Evolutionary conservation across 2,329 filamentous ascomycete genomes (phyloP).

Genomic region (Teratosphaeria destructans): DNA sequence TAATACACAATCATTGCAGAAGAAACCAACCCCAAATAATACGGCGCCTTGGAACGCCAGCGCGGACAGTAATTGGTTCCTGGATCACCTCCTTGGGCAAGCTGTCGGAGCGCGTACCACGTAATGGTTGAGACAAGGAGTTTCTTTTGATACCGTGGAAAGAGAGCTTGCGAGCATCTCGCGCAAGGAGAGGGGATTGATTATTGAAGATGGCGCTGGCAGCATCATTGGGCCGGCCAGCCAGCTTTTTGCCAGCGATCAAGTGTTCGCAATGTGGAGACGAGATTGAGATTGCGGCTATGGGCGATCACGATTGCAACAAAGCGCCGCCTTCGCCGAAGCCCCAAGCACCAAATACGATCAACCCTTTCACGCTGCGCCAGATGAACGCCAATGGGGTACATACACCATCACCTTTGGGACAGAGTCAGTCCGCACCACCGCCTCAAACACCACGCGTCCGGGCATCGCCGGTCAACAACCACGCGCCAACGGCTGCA

Average conservation of each 20-base stretch:
- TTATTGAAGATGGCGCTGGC: constrained; percentile 18
- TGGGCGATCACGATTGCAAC: constrained; percentile 71
- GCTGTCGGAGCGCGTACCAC: neutral
- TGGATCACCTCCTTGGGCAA: neutral
- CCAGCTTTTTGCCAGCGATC: constrained; percentile 67
- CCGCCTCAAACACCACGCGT: constrained; percentile 5
- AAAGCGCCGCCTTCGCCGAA: constrained; percentile 8
- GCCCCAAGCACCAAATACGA: constrained; percentile 10
- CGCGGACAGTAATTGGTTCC: neutral
- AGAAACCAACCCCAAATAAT: neutral
- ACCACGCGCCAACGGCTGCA: constrained; percentile 22
- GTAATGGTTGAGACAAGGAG: neutral
- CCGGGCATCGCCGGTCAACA: constrained; percentile 6
- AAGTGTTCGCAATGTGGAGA: constrained; percentile 74
- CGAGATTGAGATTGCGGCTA: constrained; percentile 71
- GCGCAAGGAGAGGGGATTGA: neutral
- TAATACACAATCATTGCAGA: neutral
- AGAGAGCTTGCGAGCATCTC: neutral
- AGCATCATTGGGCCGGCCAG: constrained; percentile 40
- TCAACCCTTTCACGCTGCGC: constrained; percentile 19
- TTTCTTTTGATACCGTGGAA: constrained; percentile 3
- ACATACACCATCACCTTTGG: constrained; percentile 9
- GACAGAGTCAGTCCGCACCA: constrained; percentile 3
- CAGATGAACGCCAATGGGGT: constrained; percentile 10
- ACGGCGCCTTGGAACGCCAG: neutral